phyloP scores from a whole-genome alignment of 768 basidiomycete genomes.

The Naganishia friedmannii region DNA sequence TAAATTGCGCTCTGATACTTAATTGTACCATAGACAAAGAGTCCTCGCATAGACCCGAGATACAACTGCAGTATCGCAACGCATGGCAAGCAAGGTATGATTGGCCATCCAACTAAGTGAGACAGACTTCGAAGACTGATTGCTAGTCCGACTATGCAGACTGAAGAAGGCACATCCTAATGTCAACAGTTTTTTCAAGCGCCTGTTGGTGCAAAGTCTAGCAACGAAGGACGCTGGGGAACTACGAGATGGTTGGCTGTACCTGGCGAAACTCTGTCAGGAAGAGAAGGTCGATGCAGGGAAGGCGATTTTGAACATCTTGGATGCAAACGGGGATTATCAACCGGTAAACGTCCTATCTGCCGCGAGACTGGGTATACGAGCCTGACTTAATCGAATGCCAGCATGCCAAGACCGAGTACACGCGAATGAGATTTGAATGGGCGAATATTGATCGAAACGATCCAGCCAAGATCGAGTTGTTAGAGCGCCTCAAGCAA shows the following conservation, averaged over 20 bases:
- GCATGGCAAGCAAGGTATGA: slow-evolving; percentile 42
- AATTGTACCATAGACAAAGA: slow-evolving; percentile 18
- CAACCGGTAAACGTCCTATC: slow-evolving; percentile 23
- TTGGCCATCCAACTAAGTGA: no score
- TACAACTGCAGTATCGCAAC: slow-evolving; percentile 36
- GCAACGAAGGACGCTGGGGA: slow-evolving; percentile 36
- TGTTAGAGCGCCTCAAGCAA: slow-evolving; percentile 33
- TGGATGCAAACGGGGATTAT: slow-evolving; percentile 36
- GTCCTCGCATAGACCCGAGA: slow-evolving; percentile 36
- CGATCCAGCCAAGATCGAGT: slow-evolving; percentile 4
- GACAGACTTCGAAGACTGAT: no score
- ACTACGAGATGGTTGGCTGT: slow-evolving; percentile 44
- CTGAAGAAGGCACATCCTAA: slow-evolving; percentile 44
- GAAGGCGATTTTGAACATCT: slow-evolving; percentile 34
- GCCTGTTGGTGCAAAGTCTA: slow-evolving; percentile 45
- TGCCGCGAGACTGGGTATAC: neutral
- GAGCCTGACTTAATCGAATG: neutral
- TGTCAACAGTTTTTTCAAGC: slow-evolving; percentile 46
- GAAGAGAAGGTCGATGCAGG: slow-evolving; percentile 40
- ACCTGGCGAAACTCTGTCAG: slow-evolving; percentile 47
- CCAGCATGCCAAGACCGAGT: slow-evolving; percentile 45
- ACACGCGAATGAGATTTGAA: slow-evolving; percentile 44
- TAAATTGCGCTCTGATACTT: no score
- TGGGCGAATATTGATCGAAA: slow-evolving; percentile 28
- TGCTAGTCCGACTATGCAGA: neutral